Conservation (phyloP, 768 basidiomycete species). For the Xanthoconium stramineum region DNA sequence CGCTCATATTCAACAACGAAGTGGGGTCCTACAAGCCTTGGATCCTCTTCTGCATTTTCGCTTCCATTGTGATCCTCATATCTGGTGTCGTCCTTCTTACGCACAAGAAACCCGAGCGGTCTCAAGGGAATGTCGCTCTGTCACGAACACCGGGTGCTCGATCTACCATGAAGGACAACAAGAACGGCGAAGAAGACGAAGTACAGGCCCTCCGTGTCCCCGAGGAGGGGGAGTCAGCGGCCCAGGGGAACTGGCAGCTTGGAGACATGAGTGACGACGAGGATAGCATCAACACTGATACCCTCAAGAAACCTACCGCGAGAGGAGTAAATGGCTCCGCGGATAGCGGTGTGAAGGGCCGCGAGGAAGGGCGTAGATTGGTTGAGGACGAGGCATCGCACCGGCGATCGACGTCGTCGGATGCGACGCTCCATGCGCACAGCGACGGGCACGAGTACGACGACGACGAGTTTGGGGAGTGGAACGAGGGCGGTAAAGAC, state of each 20-base stretch:
- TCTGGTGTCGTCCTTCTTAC: conserved; percentile 91
- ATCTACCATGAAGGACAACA: conserved; percentile 18
- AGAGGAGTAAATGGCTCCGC: conserved; percentile 16
- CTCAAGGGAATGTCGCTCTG: conserved; percentile 27
- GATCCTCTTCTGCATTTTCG: conserved; percentile 84
- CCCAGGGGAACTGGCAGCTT: conserved; percentile 58
- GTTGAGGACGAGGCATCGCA: conserved; percentile 35
- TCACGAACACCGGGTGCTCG: conserved; percentile 24
- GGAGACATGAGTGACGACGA: conserved; percentile 73
- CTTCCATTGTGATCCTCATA: conserved; percentile 83
- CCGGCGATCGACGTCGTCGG: conserved; percentile 36
- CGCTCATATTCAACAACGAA: conserved; percentile 79
- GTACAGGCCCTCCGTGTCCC: conserved; percentile 33
- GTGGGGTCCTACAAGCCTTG: conserved; percentile 83
- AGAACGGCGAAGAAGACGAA: conserved; percentile 36
- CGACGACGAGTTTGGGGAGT: conserved; percentile 36
- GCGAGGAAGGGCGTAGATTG: conserved; percentile 42
- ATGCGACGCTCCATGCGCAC: conserved; percentile 31
- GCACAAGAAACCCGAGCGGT: conserved; percentile 79
- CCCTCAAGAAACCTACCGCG: conserved; percentile 28
- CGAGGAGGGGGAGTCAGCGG: conserved; percentile 37
- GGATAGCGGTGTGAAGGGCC: conserved; percentile 33
- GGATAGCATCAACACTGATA: conserved; percentile 40
- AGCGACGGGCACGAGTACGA: conserved; percentile 5
- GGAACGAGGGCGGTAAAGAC: conserved; percentile 19